These are phyloP conservation scores for Dryadomyces quercus-mongolicae DNA, from an alignment of 2,329 filamentous ascomycete genomes.

Conservation along the genomic window DNA sequence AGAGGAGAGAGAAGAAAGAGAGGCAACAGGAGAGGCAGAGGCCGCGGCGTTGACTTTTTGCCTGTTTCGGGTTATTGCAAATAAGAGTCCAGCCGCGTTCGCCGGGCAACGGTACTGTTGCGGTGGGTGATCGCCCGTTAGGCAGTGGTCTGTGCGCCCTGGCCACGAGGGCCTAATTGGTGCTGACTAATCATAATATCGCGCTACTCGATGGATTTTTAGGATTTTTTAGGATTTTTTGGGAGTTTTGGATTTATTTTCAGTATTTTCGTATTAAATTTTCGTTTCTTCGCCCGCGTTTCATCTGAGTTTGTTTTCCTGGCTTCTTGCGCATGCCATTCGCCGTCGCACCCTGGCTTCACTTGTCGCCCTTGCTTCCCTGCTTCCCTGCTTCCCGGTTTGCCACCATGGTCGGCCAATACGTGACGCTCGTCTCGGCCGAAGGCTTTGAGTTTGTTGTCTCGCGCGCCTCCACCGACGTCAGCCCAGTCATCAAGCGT, in stretches of 20 bases:
- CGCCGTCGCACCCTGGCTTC: neutral
- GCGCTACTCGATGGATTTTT: no score
- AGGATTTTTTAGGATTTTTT: neutral
- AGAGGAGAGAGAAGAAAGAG: neutral
- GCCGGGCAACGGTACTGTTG: constrained; percentile 9
- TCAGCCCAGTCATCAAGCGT: constrained; percentile 60
- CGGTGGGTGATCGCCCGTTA: constrained; percentile 4
- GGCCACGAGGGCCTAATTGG: neutral
- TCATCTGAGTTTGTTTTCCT: neutral
- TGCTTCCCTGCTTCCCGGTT: neutral
- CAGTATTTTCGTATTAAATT: neutral
- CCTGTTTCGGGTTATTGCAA: constrained; percentile 9
- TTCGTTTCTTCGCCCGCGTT: neutral
- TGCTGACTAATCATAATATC: neutral
- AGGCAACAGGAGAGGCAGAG: neutral
- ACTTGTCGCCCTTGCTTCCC: neutral
- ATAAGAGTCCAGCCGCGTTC: constrained; percentile 4
- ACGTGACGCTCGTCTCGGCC: constrained; percentile 63
- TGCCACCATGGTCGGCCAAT: constrained; percentile 36
- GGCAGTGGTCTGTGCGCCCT: neutral
- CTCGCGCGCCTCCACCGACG: constrained; percentile 54
- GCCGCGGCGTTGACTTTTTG: constrained; percentile 10
- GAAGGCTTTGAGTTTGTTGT: constrained; percentile 71
- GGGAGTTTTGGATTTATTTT: no score
- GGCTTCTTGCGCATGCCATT: neutral